phyloP scores from a whole-genome alignment of 2,329 filamentous ascomycete species.

The Paraconiothyrium brasiliense region DNA sequence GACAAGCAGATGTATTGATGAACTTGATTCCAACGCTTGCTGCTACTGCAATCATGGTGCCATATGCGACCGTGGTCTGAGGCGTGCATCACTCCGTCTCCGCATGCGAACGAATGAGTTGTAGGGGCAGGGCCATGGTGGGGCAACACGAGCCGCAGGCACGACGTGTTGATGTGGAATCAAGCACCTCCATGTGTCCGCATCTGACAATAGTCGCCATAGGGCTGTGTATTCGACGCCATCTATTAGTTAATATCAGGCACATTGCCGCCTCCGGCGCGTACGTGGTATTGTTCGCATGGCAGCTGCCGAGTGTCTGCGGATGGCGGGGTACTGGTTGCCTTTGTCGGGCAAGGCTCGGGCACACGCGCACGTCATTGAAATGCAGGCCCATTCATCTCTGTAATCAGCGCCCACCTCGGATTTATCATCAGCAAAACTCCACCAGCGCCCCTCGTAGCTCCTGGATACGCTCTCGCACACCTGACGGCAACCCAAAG shows the following conservation, averaged over 20 bases:
- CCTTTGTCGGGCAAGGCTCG: constrained; percentile 21
- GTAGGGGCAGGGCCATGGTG: neutral
- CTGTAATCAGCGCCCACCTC: constrained; percentile 24
- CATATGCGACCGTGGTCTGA: neutral
- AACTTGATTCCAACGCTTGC: neutral
- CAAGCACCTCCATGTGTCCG: neutral
- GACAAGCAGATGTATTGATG: constrained; percentile 1
- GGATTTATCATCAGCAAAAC: constrained; percentile 38
- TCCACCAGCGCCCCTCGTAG: constrained; percentile 19
- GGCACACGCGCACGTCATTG: constrained; percentile 29
- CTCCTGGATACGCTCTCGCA: constrained; percentile 24
- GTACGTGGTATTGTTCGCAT: neutral
- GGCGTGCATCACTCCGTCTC: neutral
- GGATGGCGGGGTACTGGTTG: constrained; percentile 7
- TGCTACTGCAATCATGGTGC: neutral
- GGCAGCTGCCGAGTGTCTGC: neutral
- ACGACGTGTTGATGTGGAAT: neutral
- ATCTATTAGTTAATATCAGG: neutral
- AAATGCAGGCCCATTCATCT: constrained; percentile 7
- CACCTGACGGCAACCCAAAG: constrained; percentile 17
- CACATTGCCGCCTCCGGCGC: neutral
- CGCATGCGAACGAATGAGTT: neutral
- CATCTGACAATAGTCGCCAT: neutral
- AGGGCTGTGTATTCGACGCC: neutral
- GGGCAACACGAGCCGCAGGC: neutral